Base-by-base conservation (phyloP, 306 rosid genomes). In the Lotus japonicus region DNA sequence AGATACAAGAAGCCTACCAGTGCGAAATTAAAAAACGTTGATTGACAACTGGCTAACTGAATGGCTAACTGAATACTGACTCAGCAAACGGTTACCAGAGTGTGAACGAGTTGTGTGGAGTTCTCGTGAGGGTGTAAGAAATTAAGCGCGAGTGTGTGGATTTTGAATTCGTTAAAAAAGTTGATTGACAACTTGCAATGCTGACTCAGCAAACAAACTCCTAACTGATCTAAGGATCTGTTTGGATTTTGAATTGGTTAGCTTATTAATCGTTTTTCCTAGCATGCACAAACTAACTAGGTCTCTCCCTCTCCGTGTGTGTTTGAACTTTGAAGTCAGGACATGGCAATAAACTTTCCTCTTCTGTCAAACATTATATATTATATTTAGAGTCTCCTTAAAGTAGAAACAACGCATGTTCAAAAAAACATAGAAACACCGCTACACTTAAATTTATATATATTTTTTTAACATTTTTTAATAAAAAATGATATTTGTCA, bases 321-420 rank as follows among this genome's bases (percentile, higher is more conserved):
- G 59, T n/a, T n/a, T n/a, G n/a, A n/a, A n/a, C n/a, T 58, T 83
- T 94, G 84, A 88, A 79, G 72, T 79, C 97, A 28, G 90, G 90
- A 41, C 70, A 76, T 5, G 98, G 98, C 41, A 82, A 85, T 80
- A 80, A 84, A 76, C 90, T 94, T 53, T 68, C 90, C 23, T 66
- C 82, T 51, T 11, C 80, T 52, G 69, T 79, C 55, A 94, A 88
- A 81, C 79, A 74, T 57, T 86, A n/a, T n/a, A n/a, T n/a, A n/a
- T n/a, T n/a, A 76, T 80, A 70, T 90, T 67, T 94, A 85, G 72
- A 82, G 44, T 68, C 96, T 94, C 57, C 96, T 94, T 41, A 90
- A 94, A 97, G 98, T 90, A 81, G 58, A 71, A 31, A 26, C 52
- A 46, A 17, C 33, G 5, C 58, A n/a, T n/a, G n/a, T n/a, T n/a